These are phyloP conservation scores for Trifolium fragiferum DNA, from an alignment of 306 rosid genomes.

Conservation along the genomic window DNA sequence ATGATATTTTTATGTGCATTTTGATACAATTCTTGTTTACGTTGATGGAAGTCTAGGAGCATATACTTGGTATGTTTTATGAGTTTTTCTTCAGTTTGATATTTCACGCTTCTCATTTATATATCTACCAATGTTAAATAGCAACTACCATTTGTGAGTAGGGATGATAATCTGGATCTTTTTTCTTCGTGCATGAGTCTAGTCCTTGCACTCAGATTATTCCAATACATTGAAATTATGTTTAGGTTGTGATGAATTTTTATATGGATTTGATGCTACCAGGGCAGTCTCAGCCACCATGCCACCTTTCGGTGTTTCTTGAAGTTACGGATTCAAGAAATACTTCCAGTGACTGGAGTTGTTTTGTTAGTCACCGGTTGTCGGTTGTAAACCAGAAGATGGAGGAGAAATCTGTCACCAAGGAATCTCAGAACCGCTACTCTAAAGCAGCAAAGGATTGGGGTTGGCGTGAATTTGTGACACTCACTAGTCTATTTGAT, in stretches of 20 bases:
- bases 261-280: conserved; percentile 57
- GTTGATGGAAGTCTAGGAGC: conserved; percentile 32
- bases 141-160: conserved; percentile 38
- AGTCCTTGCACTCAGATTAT: conserved; percentile 40
- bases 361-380: conserved; percentile 96
- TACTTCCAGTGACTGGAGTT: conserved; percentile 98
- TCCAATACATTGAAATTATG: conserved; percentile 29
- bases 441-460: conserved; percentile 99
- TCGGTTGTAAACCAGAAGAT: conserved; percentile 91
- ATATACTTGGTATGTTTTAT: conserved; percentile 24
- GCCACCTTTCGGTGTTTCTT: conserved; percentile 99
- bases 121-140: conserved; percentile 45
- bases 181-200: conserved; percentile 19
- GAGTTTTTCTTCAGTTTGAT: conserved; percentile 38
- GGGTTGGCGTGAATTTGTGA: conserved; percentile 99
- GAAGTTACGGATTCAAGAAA: conserved; percentile 98
- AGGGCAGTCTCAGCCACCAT: conserved; percentile 99
- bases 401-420: conserved; percentile 96
- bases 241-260: conserved; percentile 43
- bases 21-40: conserved; percentile 43
- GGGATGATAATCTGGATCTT: conserved; percentile 37
- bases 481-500: conserved; percentile 98
- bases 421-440: conserved; percentile 99
- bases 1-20: conserved; percentile 45
- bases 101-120: conserved; percentile 39